Evolutionary conservation across 2,329 filamentous ascomycete species (phyloP).

Genomic region (Pseudocercospora musae): DNA sequence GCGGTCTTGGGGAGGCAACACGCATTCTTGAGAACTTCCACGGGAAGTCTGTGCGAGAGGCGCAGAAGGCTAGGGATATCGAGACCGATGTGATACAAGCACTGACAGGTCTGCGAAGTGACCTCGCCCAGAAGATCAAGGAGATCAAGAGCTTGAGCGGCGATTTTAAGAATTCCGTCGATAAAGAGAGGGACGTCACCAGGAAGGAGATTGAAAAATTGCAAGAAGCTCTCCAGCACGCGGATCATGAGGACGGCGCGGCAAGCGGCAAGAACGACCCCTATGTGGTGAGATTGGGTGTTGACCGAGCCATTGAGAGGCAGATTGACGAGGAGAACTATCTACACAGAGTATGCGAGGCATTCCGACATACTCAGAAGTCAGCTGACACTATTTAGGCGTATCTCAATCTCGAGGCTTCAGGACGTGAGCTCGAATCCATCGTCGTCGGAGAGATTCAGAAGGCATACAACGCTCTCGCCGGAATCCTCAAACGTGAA

Average conservation of each 20-base stretch:
- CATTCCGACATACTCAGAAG: not conserved
- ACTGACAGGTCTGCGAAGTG: conserved; percentile 77
- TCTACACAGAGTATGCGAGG: conserved; percentile 69
- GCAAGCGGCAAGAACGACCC: conserved; percentile 87
- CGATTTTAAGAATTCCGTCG: conserved; percentile 95
- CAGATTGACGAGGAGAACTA: conserved; percentile 98
- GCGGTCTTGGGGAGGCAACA: conserved; percentile 83
- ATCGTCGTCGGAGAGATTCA: conserved; percentile 98
- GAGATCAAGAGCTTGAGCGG: conserved; percentile 92
- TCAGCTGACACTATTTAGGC: conserved; percentile 55
- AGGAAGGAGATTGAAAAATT: conserved; percentile 73
- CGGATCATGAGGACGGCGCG: conserved; percentile 70
- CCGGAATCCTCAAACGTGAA: conserved; percentile 86
- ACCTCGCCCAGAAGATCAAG: conserved; percentile 94
- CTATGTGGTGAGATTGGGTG: conserved; percentile 78
- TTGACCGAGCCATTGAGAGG: conserved; percentile 85
- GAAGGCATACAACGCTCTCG: conserved; percentile 93
- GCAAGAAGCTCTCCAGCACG: conserved; percentile 76
- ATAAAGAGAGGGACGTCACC: conserved; percentile 88
- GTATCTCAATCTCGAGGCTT: conserved; percentile 89
- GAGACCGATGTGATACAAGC: conserved; percentile 88
- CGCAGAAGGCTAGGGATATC: conserved; percentile 85
- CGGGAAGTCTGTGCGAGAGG: conserved; percentile 72
- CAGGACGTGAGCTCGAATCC: conserved; percentile 88
- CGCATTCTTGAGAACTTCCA: conserved; percentile 79